Base-by-base conservation (phyloP, 106 monocot genomes). In the Gastrodia elata region DNA sequence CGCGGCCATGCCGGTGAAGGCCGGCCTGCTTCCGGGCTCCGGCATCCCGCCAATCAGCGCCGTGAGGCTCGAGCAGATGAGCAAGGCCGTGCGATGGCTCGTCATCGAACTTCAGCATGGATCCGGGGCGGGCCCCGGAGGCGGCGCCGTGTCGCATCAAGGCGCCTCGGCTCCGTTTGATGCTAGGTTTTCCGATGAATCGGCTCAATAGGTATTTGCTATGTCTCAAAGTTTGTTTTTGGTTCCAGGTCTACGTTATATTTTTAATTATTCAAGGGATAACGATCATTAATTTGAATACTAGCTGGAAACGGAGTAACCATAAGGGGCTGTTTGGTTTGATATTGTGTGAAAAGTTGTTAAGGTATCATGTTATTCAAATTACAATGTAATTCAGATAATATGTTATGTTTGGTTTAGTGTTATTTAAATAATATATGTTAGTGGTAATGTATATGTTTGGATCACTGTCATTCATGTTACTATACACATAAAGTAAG, bases 21-120 rank as follows among this genome's bases (percentile, higher is more conserved):
- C 82, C 42, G 39, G 49, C 6, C 68, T 46, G n/a, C 39, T 57
- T n/a, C 35, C 73, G 8, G 32, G 76, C 15, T 56, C 75, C 16
- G 83, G 89, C 10, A 89, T 96, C 38, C 92, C 87, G 9, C 96
- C 92, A 5, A 96, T 96, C 77, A 92, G 96, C 71, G 96, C 96
- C 37, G 96, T 96, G 35, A 81, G 92, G 42, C 79, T 96, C 52
- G 96, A 96, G 78, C 96, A 96, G 92, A 96, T 92, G 96, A 96
- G 96, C 81, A 92, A 92, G 84, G 92, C 96, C 36, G 96, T 96
- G 3, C 77, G 96, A 43, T 92, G 92, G 96, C 92, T 92, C 43
- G 92, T 96, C n/a, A 92, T 96, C 65, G 96, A 96, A 79, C 78
- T 96, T 64, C 89, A 90, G 72, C 86, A 90, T 18, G 91, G 89